phyloP scores from a whole-genome alignment of 345 rosid species.

The Pugionium dolabratum region DNA sequence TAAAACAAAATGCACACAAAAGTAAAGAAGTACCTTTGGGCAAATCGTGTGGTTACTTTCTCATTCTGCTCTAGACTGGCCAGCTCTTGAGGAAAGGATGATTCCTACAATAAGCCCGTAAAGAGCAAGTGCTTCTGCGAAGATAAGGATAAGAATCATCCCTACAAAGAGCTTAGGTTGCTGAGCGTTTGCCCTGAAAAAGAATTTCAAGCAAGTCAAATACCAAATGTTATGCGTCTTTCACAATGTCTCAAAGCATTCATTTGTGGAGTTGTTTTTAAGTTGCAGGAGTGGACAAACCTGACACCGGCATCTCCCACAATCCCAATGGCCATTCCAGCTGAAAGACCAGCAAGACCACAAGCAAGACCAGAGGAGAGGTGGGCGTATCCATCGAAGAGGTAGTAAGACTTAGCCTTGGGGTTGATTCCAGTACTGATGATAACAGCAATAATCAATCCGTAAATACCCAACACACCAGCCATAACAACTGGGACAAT shows the following conservation, averaged over 20 bases:
- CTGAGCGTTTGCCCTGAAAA: conserved; percentile 47
- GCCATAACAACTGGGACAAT: conserved; percentile 48
- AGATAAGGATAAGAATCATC: too few species aligned
- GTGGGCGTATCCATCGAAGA: conserved; percentile 45
- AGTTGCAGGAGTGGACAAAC: conserved; percentile 27
- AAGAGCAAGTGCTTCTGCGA: conserved; percentile 36
- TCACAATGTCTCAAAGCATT: neutral
- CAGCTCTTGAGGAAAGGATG: conserved; percentile 45
- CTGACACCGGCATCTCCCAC: conserved; percentile 28
- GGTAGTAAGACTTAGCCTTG: conserved; percentile 3
- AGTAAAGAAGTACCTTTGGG: conserved; percentile 18
- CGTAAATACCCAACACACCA: conserved; percentile 47
- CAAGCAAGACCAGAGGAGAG: conserved; percentile 47
- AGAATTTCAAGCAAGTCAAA: conserved; percentile 9
- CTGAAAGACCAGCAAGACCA: conserved; percentile 48
- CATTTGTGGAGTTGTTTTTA: neutral
- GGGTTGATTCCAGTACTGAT: conserved; percentile 50
- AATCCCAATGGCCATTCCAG: conserved; percentile 46
- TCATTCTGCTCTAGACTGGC: conserved; percentile 48
- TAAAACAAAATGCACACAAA: conserved; percentile 33
- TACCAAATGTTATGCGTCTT: neutral
- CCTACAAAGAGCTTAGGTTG: conserved; percentile 46
- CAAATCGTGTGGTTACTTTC: conserved; percentile 9
- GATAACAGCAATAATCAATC: conserved; percentile 46
- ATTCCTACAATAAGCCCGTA: conserved; percentile 47